Base-by-base conservation (phyloP, 768 basidiomycete species). In the Tricholoma flavovirens region DNA sequence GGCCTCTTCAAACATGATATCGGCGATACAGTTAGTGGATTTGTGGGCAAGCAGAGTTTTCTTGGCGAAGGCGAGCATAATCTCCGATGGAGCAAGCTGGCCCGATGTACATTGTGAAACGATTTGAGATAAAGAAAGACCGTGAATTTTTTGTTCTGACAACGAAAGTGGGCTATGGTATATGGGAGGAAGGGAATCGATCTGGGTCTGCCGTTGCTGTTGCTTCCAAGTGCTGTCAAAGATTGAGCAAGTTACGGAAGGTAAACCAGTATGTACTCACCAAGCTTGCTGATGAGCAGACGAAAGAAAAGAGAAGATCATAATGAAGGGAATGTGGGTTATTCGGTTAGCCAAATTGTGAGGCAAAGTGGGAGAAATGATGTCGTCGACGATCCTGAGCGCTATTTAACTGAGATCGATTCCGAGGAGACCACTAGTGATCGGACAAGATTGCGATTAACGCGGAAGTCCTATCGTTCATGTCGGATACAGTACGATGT, bases 21-120 rank as follows among this genome's bases (percentile, higher is more conserved):
- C 86, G 9, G 84, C 77, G 45, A 88, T 67, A 61, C 88, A 90
- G 64, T 89, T 88, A 15, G 84, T 87, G 52, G 75, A 72, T 32
- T 70, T 67, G 15, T 85, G 83, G 0, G 82, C 82, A 21, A 72
- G 66, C 2, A 87, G 64, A 1, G 81, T 71, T 55, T 77, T 79
- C 65, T 85, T 84, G 24, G 75, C 77, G 66, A 83, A 87, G 0
- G 78, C 73, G 26, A 68, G 66, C 64, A 85, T 69, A 56, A 85
- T 68, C 15, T 72, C 67, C 2, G 71, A 61, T 15, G 79, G 77
- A 3, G 76, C 62, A 24, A 78, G 63, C 5, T 62, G 54, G 19
- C 78, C 79, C 17, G 73, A 64, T 32, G 67, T 72, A 66, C 78
- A 81, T 64, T 74, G 69, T 5, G 69, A 64, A 50, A 80, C 78